Base-by-base conservation (phyloP, 2,329 filamentous ascomycete species). In the Pezicula neosporulosa region DNA sequence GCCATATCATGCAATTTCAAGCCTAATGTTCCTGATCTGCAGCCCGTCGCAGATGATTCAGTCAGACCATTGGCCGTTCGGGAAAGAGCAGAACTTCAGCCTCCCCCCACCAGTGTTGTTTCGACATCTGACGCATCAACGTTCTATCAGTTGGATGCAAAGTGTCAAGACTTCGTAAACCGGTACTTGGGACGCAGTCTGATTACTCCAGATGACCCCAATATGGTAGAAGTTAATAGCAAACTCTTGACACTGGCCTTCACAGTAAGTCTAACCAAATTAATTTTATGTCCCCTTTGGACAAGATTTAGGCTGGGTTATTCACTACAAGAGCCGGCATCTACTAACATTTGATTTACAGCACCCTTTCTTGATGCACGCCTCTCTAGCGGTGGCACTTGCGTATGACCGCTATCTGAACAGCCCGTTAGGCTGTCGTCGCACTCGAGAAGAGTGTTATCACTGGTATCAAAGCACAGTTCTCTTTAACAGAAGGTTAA, bases 321-420 rank as follows among this genome's bases (percentile, higher is more conserved):
- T 52, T 8, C 36, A 42, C 27, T 45, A 39, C 4, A 44, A 15
- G 24, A 16, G 2, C 41, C 35, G 21, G 35, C 12, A 13, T 56
- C 19, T 49, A 50, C 44, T 60, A 47, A 58, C 48, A 44, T 49
- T 24, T 18, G n/a, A 48, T 53, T 48, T 24, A 38, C 43, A 66
- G 74, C 51, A 75, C 47, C 74, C 75, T 0, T 82, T 77, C 49
- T 67, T 82, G 6, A 72, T 80, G 65, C 79, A 83, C 61, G 68
- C 75, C 47, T 70, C 80, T 24, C 64, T 81, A 24, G 70, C 75
- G 28, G 60, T 82, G 28, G 74, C 78, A 2, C 63, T 77, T 9
- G 72, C 78, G 56, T 80, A 83, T 56, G 77, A 81, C 53, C 68
- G 72, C 6, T 66, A 72, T 54, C 61, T 77, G 38, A 55, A 60